phyloP scores from a whole-genome alignment of 2,329 filamentous ascomycete genomes.

The Neofusicoccum sp. region DNA sequence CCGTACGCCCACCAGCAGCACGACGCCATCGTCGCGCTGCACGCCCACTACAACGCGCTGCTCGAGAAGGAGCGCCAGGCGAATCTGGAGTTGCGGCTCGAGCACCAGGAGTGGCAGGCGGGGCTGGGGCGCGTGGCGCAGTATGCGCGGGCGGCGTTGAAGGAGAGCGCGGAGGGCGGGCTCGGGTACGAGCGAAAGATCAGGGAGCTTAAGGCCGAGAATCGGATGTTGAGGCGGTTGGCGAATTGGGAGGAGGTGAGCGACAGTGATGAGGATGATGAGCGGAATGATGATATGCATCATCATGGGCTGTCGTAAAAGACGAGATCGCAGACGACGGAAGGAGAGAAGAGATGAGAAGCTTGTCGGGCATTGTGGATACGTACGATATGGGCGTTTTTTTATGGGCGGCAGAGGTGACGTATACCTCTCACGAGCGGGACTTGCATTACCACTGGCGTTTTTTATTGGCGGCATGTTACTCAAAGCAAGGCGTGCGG shows the following conservation, averaged over 20 bases:
- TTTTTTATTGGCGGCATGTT: too few relatives aligned
- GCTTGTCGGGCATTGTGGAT: too few relatives aligned
- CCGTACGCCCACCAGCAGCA: constrained; percentile 45
- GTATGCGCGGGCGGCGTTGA: constrained; percentile 43
- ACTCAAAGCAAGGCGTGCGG: too few relatives aligned
- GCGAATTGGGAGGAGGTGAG: constrained; percentile 49
- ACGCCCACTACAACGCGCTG: constrained; percentile 51
- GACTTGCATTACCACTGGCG: too few relatives aligned
- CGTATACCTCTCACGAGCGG: too few relatives aligned
- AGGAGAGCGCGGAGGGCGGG: constrained; percentile 40
- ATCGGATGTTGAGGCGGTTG: constrained; percentile 47
- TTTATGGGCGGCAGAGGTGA: too few relatives aligned
- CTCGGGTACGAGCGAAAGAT: constrained; percentile 42
- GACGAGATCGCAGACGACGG: too few relatives aligned
- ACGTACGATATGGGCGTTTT: too few relatives aligned
- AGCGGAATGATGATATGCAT: constrained; percentile 28
- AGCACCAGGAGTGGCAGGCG: constrained; percentile 54
- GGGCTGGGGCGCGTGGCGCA: constrained; percentile 47
- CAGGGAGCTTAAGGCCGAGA: constrained; percentile 51
- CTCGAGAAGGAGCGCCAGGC: constrained; percentile 47
- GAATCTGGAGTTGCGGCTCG: constrained; percentile 49
- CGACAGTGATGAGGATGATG: constrained; percentile 46
- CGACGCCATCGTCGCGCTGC: constrained; percentile 46
- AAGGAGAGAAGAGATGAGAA: too few relatives aligned
- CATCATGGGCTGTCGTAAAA: too few relatives aligned